Conservation (phyloP, 371 early-diverging fungal genomes). For the Lichtheimia ornata region DNA sequence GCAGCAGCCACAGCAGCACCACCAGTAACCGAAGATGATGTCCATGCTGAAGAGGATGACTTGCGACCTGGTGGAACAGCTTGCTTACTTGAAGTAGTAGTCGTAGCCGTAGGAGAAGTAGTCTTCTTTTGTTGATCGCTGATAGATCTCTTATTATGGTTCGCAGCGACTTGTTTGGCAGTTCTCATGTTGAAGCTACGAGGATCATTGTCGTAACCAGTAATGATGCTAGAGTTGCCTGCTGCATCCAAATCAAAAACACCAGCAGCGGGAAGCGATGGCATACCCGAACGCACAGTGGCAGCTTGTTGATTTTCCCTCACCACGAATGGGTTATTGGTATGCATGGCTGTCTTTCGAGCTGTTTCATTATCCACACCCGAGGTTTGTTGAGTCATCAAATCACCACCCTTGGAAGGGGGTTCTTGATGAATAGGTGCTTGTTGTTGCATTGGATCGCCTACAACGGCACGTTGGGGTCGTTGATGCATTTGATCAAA, state of each 20-base stretch:
- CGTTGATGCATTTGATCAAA: not conserved
- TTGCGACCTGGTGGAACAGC: not conserved
- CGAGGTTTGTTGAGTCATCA: too few relatives aligned
- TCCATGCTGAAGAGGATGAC: not conserved
- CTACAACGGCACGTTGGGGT: conserved; percentile 18
- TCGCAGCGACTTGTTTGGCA: conserved; percentile 9
- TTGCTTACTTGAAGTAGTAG: not conserved
- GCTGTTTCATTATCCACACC: too few relatives aligned
- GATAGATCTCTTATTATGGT: not conserved
- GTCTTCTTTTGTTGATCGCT: too few relatives aligned
- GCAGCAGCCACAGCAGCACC: conserved; percentile 5
- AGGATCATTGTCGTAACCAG: conserved; percentile 16
- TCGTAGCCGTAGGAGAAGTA: too few relatives aligned
- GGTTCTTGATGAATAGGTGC: too few relatives aligned
- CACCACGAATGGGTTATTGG: not conserved
- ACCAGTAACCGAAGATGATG: not conserved
- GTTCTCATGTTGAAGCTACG: conserved; percentile 12
- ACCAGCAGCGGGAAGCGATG: conserved; percentile 14
- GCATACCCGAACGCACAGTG: not conserved
- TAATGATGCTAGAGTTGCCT: conserved; percentile 15
- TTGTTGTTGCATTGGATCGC: too few relatives aligned
- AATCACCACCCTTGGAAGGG: too few relatives aligned
- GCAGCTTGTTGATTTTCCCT: not conserved
- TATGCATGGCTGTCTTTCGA: not conserved
- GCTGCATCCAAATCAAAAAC: conserved; percentile 16